A percentile compares a stretch with the other conserved stretches of the same genome.
Conservation (phyloP, 352 stramenopile species). For the Phytophthora parvispora region DNA sequence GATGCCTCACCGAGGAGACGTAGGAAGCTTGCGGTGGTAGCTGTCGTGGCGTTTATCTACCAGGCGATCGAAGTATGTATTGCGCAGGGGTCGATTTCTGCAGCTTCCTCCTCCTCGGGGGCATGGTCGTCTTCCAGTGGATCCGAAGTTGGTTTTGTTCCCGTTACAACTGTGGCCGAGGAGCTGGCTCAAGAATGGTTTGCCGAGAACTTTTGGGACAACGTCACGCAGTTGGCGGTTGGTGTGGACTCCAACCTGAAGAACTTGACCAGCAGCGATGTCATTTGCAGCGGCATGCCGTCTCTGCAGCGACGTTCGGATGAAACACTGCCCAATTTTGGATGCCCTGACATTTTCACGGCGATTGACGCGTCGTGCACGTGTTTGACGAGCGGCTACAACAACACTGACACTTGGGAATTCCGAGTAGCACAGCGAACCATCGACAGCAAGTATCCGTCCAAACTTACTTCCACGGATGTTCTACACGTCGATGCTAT, state of each 20-base stretch:
- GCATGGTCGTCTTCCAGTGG: constrained; percentile 9
- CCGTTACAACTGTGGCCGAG: constrained; percentile 25
- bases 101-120: constrained; percentile 7
- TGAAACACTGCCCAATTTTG: constrained; percentile 30
- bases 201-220: constrained; percentile 34
- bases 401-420: constrained; percentile 27
- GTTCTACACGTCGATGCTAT: constrained; percentile 38
- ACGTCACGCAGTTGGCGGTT: constrained; percentile 43
- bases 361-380: constrained; percentile 39
- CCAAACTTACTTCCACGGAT: constrained; percentile 11
- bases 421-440: constrained; percentile 26
- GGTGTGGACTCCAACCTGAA: constrained; percentile 29
- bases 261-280: constrained; percentile 29
- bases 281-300: constrained; percentile 36
- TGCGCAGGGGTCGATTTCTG: constrained; percentile 12
- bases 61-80: constrained; percentile 4
- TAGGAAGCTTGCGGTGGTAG: constrained; percentile 10
- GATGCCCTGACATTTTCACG: constrained; percentile 44
- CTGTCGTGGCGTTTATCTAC: constrained; percentile 28
- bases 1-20: constrained; percentile 18
- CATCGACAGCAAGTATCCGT: constrained; percentile 22
- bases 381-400: constrained; percentile 28
- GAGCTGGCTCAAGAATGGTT: constrained; percentile 44
- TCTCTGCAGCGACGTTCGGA: constrained; percentile 35
- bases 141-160: constrained; percentile 29